These are phyloP conservation scores for Piromyces finnis DNA, from an alignment of 192 early-diverging fungal genomes.

Conservation along the genomic window DNA sequence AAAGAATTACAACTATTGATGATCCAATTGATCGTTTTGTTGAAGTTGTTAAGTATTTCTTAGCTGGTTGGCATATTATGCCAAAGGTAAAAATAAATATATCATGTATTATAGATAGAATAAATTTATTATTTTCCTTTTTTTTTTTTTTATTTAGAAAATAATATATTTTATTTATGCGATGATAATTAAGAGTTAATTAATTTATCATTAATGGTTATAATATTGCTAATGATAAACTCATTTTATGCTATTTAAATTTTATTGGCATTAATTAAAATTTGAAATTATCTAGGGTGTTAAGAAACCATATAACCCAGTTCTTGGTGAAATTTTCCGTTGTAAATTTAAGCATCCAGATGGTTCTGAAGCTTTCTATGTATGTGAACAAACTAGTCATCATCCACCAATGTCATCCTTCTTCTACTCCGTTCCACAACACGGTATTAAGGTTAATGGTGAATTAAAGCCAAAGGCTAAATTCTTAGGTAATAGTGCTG, in stretches of 20 bases:
- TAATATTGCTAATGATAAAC: too few relatives aligned
- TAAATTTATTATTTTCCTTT: background rate
- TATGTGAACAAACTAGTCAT: constrained; percentile 87
- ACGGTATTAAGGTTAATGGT: constrained; percentile 57
- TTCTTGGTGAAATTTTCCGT: constrained; percentile 83
- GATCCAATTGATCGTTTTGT: constrained; percentile 65
- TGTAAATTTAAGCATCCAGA: constrained; percentile 47
- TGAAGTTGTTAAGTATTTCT: constrained; percentile 64
- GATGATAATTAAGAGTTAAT: too few relatives aligned
- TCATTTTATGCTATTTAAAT: too few relatives aligned
- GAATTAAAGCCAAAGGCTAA: constrained; percentile 71
- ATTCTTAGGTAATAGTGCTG: constrained; percentile 79
- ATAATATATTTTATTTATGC: too few relatives aligned
- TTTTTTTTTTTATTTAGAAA: too few relatives aligned
- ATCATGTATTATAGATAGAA: background rate
- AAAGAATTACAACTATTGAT: constrained; percentile 42
- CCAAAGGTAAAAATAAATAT: constrained; percentile 41
- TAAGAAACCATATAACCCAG: constrained; percentile 89
- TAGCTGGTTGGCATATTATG: constrained; percentile 84
- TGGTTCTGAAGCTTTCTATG: constrained; percentile 50
- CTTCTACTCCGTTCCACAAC: constrained; percentile 66
- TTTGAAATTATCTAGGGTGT: constrained; percentile 35
- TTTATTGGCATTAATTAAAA: too few relatives aligned
- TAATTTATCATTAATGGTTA: too few relatives aligned
- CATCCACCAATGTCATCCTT: constrained; percentile 81